Conservation (phyloP, 2,329 filamentous ascomycete genomes). For the Paraconiothyrium brasiliense region DNA sequence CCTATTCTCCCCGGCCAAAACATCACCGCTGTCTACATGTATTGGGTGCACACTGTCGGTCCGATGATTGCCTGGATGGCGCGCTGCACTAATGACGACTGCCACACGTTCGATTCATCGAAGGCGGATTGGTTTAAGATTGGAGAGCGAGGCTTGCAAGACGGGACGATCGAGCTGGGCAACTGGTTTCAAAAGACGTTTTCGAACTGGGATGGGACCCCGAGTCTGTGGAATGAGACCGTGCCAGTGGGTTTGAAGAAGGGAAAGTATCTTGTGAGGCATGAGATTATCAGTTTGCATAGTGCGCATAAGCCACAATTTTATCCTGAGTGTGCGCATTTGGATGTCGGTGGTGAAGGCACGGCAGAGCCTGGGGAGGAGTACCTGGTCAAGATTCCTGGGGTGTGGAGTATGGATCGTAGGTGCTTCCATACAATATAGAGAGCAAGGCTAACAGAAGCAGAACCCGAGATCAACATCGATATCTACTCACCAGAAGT, state of each 20-base stretch:
- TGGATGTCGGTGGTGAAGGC: conserved; percentile 34
- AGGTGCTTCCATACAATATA: conserved; percentile 20
- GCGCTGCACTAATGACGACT: conserved; percentile 35
- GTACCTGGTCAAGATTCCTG: conserved; percentile 41
- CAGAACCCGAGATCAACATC: conserved; percentile 44
- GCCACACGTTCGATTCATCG: conserved; percentile 26
- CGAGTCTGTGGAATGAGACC: conserved; percentile 38
- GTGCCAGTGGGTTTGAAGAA: conserved; percentile 31
- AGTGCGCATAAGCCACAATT: conserved; percentile 40
- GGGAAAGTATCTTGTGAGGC: conserved; percentile 38
- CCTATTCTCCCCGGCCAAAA: conserved; percentile 37
- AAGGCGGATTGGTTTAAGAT: conserved; percentile 42
- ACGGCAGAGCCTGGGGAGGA: conserved; percentile 24
- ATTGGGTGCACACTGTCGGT: conserved; percentile 43
- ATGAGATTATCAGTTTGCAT: conserved; percentile 44
- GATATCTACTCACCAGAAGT: conserved; percentile 36
- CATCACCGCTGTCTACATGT: conserved; percentile 39
- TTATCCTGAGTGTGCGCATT: conserved; percentile 43
- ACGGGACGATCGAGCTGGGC: conserved; percentile 33
- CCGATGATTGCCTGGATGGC: conserved; percentile 44
- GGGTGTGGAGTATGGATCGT: conserved; percentile 43
- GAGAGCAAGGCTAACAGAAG: conserved; percentile 17
- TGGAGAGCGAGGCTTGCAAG: conserved; percentile 31
- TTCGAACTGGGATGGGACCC: conserved; percentile 34
- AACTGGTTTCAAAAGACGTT: conserved; percentile 41